These are phyloP conservation scores for Nicotiana knightiana DNA, from an alignment of 257 asterid genomes.

Conservation along the genomic window DNA sequence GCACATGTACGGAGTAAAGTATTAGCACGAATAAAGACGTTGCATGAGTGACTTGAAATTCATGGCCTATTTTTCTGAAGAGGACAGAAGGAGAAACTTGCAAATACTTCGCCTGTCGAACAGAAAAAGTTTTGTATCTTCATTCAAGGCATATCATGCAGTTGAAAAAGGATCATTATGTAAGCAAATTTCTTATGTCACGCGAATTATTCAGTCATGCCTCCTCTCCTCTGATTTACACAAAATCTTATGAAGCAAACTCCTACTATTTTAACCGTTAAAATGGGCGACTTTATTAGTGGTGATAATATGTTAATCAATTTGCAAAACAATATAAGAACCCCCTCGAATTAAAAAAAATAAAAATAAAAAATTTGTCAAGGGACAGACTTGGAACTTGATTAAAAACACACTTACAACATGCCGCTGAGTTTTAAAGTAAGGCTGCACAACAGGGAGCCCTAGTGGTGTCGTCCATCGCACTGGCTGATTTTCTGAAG, in stretches of 20 bases:
- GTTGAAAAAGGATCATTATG: neutral
- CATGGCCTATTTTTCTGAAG: neutral
- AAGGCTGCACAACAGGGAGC: slow-evolving; percentile 95
- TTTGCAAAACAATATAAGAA: neutral
- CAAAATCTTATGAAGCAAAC: slow-evolving; percentile 1
- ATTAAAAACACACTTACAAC: slow-evolving; percentile 46
- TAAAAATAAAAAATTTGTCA: neutral
- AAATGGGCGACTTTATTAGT: neutral
- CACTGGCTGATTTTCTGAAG: slow-evolving; percentile 82
- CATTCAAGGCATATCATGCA: neutral
- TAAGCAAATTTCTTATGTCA: neutral
- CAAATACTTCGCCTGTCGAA: neutral
- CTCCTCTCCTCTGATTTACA: neutral
- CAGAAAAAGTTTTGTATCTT: neutral
- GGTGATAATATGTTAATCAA: neutral
- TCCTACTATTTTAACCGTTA: neutral
- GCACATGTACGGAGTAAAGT: slow-evolving; percentile 29
- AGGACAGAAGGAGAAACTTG: neutral
- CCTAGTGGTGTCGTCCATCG: slow-evolving; percentile 97
- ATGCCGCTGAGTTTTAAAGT: slow-evolving; percentile 70
- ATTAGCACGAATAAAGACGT: neutral
- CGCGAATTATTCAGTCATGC: neutral
- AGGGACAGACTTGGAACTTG: neutral
- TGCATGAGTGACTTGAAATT: neutral
- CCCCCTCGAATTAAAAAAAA: neutral